Percentiles rank a stretch among this genome's conserved stretches.
Evolutionary conservation across 257 asterid species (phyloP).

Genomic region (Gentiana dahurica): DNA sequence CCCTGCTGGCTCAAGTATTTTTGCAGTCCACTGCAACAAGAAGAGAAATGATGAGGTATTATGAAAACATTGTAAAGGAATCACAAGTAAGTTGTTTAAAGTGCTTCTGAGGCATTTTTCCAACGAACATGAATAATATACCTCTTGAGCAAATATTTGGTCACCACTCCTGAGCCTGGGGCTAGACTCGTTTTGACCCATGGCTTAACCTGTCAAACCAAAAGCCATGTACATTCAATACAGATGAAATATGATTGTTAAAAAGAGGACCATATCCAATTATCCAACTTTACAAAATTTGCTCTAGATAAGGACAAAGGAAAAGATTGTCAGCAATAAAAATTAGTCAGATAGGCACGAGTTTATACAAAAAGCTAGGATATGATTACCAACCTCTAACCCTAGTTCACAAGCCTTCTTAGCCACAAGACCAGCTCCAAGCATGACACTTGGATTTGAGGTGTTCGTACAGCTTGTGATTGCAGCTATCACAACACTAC

Average conservation of each 20-base stretch:
- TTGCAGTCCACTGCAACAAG: slow-evolving; percentile 58
- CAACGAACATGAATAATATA: slow-evolving; percentile 13
- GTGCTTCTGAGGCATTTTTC: background rate
- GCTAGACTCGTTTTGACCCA: slow-evolving; percentile 97
- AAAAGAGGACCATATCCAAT: background rate
- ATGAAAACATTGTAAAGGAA: background rate
- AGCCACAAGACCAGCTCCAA: slow-evolving; percentile 96
- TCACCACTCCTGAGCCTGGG: slow-evolving; percentile 98
- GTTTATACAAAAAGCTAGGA: background rate
- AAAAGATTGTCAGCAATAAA: background rate
- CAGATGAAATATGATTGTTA: background rate
- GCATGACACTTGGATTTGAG: slow-evolving; percentile 97
- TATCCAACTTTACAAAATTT: too few relatives aligned
- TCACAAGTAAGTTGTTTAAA: too few relatives aligned
- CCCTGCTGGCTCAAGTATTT: slow-evolving; percentile 85
- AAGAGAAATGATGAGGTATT: slow-evolving; percentile 3
- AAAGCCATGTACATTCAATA: background rate
- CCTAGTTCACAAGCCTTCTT: slow-evolving; percentile 93
- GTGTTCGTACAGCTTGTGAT: slow-evolving; percentile 95
- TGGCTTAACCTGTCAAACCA: slow-evolving; percentile 65
- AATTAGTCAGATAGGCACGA: background rate
- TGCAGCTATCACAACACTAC: slow-evolving; percentile 93
- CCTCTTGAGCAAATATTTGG: slow-evolving; percentile 81
- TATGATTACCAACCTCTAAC: slow-evolving; percentile 54
- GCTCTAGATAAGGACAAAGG: background rate